phyloP scores from a whole-genome alignment of 805 yeast species.

The Wickerhamiella lipophila region DNA sequence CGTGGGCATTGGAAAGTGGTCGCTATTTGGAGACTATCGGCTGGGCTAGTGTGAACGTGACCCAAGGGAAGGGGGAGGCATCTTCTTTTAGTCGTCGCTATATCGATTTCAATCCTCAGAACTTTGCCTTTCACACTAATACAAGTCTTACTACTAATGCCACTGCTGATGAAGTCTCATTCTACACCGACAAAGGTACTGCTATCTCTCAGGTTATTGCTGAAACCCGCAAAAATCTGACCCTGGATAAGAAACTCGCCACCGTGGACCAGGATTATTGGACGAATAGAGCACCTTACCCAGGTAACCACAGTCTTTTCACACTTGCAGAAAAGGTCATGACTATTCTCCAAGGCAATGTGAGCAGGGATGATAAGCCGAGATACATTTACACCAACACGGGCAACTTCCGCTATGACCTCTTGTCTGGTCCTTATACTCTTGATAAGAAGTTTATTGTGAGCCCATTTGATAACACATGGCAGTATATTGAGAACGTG shows the following conservation, averaged over 20 bases:
- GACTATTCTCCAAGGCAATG: constrained; percentile 27
- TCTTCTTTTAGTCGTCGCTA: constrained; percentile 47
- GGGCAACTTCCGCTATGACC: constrained; percentile 78
- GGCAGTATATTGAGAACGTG: constrained; percentile 52
- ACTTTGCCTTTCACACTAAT: constrained; percentile 53
- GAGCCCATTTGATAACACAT: constrained; percentile 70
- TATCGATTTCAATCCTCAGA: constrained; percentile 66
- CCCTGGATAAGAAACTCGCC: constrained; percentile 48
- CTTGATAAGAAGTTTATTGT: constrained; percentile 67
- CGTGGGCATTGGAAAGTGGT: constrained; percentile 84
- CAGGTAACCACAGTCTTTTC: constrained; percentile 45
- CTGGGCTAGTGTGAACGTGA: constrained; percentile 47
- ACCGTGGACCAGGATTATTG: constrained; percentile 53
- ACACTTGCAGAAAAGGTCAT: constrained; percentile 48
- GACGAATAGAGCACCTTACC: constrained; percentile 53
- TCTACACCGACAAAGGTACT: constrained; percentile 46
- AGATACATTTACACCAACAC: constrained; percentile 63
- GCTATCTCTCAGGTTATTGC: constrained; percentile 36
- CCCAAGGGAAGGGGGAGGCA: constrained; percentile 2
- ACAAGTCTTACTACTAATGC: constrained; percentile 15
- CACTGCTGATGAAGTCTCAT: constrained; percentile 20
- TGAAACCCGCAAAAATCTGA: constrained; percentile 35
- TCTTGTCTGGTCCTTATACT: constrained; percentile 75
- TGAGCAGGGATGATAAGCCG: constrained; percentile 24
- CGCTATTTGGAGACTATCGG: constrained; percentile 91